Conservation (phyloP, 306 rosid genomes). For the Alnus glutinosa region DNA sequence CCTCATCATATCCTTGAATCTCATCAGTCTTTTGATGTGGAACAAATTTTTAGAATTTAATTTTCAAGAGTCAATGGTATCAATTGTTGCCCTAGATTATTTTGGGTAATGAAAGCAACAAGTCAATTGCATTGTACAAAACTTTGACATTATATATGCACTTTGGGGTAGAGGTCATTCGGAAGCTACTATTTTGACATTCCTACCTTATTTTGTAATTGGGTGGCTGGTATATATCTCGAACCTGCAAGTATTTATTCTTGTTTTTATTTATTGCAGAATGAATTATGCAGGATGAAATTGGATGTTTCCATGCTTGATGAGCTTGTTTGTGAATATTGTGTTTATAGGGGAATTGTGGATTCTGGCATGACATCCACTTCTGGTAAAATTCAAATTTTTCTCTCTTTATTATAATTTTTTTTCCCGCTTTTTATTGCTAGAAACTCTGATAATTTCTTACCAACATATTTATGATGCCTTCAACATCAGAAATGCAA, state of each 20-base stretch:
- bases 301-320: constrained; percentile 86
- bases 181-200: background rate
- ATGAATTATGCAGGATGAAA: constrained; percentile 84
- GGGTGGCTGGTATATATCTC: background rate
- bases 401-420: background rate
- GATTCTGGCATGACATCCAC: constrained; percentile 57
- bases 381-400: constrained; percentile 34
- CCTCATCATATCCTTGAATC: background rate
- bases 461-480: constrained; percentile 25
- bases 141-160: background rate
- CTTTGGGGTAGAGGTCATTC: background rate
- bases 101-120: background rate
- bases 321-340: constrained; percentile 94
- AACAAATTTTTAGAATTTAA: no score
- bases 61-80: no score
- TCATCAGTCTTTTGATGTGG: background rate
- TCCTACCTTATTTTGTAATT: background rate
- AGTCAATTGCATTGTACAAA: background rate
- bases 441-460: constrained; percentile 22
- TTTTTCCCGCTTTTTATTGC: background rate
- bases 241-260: constrained; percentile 20
- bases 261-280: constrained; percentile 58
- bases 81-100: no score
- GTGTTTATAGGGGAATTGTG: constrained; percentile 93
- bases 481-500: constrained; percentile 50